Percentiles rank a stretch among this genome's conserved stretches.
phyloP scores from a whole-genome alignment of 306 rosid species.

The Medicago lupulina region DNA sequence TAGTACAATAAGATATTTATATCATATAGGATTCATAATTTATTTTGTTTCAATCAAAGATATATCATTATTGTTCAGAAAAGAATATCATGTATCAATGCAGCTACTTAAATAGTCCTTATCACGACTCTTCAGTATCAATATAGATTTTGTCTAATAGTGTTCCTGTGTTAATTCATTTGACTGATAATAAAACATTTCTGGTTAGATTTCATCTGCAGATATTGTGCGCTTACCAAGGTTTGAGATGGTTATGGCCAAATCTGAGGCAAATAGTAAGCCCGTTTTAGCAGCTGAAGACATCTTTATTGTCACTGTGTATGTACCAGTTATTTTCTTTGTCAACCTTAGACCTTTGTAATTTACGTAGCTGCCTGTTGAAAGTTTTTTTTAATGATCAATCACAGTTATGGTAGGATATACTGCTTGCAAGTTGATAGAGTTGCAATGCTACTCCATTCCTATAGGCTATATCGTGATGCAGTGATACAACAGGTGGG shows the following conservation, averaged over 20 bases:
- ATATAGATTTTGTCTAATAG: constrained; percentile 35
- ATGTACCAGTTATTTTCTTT: constrained; percentile 49
- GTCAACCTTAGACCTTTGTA: constrained; percentile 27
- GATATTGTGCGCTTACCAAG: constrained; percentile 92
- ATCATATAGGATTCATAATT: constrained; percentile 19
- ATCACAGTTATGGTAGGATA: constrained; percentile 92
- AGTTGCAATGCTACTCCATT: constrained; percentile 94
- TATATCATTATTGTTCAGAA: constrained; percentile 29
- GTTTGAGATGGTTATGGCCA: constrained; percentile 97
- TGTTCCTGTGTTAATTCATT: constrained; percentile 23
- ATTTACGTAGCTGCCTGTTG: constrained; percentile 29
- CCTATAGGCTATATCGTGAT: constrained; percentile 91
- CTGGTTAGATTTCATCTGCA: constrained; percentile 85
- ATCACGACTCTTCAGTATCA: constrained; percentile 20
- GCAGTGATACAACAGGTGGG: constrained; percentile 97
- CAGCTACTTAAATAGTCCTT: constrained; percentile 40
- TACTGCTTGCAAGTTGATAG: constrained; percentile 97
- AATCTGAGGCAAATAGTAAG: constrained; percentile 85
- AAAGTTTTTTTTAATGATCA: constrained; percentile 27
- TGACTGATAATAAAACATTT: constrained; percentile 50
- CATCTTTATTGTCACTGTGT: constrained; percentile 84
- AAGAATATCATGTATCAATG: constrained; percentile 34
- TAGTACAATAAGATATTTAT: constrained; percentile 24
- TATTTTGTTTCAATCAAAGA: constrained; percentile 16
- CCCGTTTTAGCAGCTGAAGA: constrained; percentile 93